A percentile compares a stretch with the other conserved stretches of the same genome.
These are phyloP conservation scores for Acanthamoeba castellanii DNA, from an alignment of 208 protist genomes.

Conservation along the genomic window DNA sequence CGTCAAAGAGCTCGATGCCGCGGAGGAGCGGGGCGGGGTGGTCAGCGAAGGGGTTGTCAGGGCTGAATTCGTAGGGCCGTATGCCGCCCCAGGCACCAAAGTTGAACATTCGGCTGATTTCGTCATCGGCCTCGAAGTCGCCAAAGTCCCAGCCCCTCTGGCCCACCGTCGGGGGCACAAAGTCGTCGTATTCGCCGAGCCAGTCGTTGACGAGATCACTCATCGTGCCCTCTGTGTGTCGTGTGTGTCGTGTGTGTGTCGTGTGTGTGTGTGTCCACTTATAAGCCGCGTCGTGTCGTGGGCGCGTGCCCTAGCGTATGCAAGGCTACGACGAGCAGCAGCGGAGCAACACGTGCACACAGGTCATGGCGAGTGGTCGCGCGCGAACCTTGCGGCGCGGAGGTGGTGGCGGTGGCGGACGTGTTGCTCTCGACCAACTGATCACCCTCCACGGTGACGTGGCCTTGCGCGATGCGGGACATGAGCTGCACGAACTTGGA, in stretches of 20 bases:
- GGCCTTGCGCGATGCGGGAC: conserved; percentile 3
- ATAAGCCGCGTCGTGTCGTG: no score
- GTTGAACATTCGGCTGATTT: conserved; percentile 52
- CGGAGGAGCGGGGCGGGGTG: conserved; percentile 72
- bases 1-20: conserved; percentile 80
- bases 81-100: conserved; percentile 49
- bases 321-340: no score
- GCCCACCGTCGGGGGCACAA: neutral
- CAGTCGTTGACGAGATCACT: conserved; percentile 25
- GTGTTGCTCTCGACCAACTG: neutral
- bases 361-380: neutral
- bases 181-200: conserved; percentile 59
- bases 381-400: neutral
- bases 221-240: neutral
- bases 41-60: conserved; percentile 18
- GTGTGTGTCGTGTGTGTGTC: no score
- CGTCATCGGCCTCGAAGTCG: conserved; percentile 41
- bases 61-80: conserved; percentile 29
- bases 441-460: conserved; percentile 54
- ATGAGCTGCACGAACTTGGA: conserved; percentile 73
- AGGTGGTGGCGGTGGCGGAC: neutral
- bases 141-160: neutral
- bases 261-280: no score
- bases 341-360: no score
- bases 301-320: no score